Evolutionary conservation across 2,329 filamentous ascomycete species (phyloP).

Genomic region (Zymoseptoria crescenta): DNA sequence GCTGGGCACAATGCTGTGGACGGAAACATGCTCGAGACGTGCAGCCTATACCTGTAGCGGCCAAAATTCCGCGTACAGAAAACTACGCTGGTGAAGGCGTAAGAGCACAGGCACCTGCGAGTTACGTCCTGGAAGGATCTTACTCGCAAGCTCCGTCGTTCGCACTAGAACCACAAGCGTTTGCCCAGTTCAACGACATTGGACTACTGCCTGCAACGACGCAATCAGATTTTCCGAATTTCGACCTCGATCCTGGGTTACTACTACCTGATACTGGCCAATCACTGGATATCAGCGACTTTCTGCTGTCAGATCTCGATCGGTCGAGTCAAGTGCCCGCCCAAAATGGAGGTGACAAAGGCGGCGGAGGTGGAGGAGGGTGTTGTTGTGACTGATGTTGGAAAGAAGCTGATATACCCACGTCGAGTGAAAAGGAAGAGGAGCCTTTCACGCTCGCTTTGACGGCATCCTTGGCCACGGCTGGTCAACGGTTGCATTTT

Average conservation of each 20-base stretch:
- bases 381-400: conserved; percentile 6
- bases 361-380: conserved; percentile 2
- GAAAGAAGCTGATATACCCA: background rate
- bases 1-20: conserved; percentile 29
- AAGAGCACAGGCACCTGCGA: background rate
- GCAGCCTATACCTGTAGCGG: conserved; percentile 12
- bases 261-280: conserved; percentile 8
- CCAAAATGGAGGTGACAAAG: background rate
- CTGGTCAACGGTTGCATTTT: background rate
- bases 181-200: conserved; percentile 4
- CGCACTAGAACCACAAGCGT: background rate
- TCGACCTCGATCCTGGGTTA: conserved; percentile 7
- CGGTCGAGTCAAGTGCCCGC: background rate
- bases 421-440: background rate
- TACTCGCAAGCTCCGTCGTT: background rate
- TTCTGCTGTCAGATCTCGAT: conserved; percentile 18
- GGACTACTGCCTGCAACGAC: conserved; percentile 1
- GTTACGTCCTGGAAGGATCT: background rate
- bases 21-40: conserved; percentile 26
- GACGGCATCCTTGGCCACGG: background rate
- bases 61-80: conserved; percentile 12
- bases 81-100: conserved; percentile 6
- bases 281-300: conserved; percentile 18
- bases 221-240: conserved; percentile 6
- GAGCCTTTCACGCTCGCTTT: background rate